A percentile compares a stretch with the other conserved stretches of the same genome.
These are phyloP conservation scores for Apiotrichum siamense DNA, from an alignment of 1,284 basidiomycete genomes.

Conservation along the genomic window DNA sequence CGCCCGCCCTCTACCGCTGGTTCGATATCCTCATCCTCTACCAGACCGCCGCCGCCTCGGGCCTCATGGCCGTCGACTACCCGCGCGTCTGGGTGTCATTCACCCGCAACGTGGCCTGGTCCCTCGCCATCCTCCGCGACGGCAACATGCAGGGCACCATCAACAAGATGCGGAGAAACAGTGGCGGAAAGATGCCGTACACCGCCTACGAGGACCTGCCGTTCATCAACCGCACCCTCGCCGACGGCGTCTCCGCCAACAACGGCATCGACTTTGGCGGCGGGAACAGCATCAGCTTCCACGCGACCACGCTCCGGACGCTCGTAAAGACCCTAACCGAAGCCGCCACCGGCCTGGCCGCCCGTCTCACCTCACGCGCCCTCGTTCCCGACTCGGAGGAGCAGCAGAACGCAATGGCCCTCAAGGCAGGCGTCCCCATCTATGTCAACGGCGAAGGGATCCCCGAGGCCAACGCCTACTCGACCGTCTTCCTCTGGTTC, in stretches of 20 bases:
- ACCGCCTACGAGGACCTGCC: conserved; percentile 55
- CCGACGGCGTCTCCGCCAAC: conserved; percentile 53
- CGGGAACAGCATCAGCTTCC: conserved; percentile 50
- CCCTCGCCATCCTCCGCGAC: conserved; percentile 70
- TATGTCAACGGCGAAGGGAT: conserved; percentile 69
- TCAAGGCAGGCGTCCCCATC: conserved; percentile 72
- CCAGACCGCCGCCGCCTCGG: conserved; percentile 71
- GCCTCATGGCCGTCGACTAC: conserved; percentile 77
- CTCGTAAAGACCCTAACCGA: too few relatives aligned
- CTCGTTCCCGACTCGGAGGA: neutral
- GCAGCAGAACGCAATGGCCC: neutral
- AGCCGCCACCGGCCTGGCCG: too few relatives aligned
- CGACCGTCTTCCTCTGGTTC: conserved; percentile 67
- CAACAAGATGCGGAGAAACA: conserved; percentile 68
- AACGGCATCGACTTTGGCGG: conserved; percentile 49
- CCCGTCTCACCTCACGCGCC: conserved; percentile 53
- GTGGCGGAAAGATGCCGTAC: conserved; percentile 67
- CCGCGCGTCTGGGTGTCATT: conserved; percentile 74
- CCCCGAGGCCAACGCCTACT: conserved; percentile 72
- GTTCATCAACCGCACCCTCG: conserved; percentile 70
- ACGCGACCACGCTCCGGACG: neutral
- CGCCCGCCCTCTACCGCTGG: conserved; percentile 55
- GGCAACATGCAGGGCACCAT: conserved; percentile 69
- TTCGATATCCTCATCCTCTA: conserved; percentile 75
- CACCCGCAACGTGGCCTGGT: conserved; percentile 82